phyloP scores from a whole-genome alignment of 2,329 filamentous ascomycete species.

The Botrytis paeoniae region DNA sequence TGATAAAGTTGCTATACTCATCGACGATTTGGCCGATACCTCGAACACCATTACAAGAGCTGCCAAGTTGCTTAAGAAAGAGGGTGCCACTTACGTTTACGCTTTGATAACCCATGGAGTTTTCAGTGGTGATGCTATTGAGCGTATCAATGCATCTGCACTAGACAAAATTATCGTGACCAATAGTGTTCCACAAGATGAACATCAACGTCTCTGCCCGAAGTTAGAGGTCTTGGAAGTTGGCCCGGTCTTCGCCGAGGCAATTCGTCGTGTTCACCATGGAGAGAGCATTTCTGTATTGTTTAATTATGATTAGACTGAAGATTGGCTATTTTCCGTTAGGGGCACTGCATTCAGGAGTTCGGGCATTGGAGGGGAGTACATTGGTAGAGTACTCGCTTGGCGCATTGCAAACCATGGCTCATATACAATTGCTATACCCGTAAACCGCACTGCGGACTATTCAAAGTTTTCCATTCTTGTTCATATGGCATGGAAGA shows the following conservation, averaged over 20 bases:
- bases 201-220: constrained; percentile 72
- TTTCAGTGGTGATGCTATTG: constrained; percentile 90
- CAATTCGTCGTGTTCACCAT: constrained; percentile 93
- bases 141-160: constrained; percentile 87
- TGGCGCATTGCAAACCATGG: constrained; percentile 14
- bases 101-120: constrained; percentile 94
- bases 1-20: constrained; percentile 78
- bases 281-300: constrained; percentile 74
- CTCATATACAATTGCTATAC: constrained; percentile 19
- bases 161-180: constrained; percentile 94
- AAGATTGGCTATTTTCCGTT: constrained; percentile 14
- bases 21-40: constrained; percentile 94
- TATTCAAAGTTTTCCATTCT: constrained; percentile 12
- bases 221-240: constrained; percentile 93
- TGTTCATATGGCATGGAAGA: constrained; percentile 15
- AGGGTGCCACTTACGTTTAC: constrained; percentile 87
- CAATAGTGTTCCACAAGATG: constrained; percentile 87
- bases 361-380: constrained; percentile 12
- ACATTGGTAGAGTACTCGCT: constrained; percentile 16
- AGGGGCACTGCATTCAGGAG: constrained; percentile 7
- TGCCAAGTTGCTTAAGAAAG: constrained; percentile 93
- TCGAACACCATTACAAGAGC: constrained; percentile 96
- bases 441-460: constrained; percentile 16
- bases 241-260: constrained; percentile 88
- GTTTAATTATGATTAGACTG: constrained; percentile 20